These are phyloP conservation scores for Colletotrichum chrysophilum DNA, from an alignment of 2,329 filamentous ascomycete species.

Conservation along the genomic window DNA sequence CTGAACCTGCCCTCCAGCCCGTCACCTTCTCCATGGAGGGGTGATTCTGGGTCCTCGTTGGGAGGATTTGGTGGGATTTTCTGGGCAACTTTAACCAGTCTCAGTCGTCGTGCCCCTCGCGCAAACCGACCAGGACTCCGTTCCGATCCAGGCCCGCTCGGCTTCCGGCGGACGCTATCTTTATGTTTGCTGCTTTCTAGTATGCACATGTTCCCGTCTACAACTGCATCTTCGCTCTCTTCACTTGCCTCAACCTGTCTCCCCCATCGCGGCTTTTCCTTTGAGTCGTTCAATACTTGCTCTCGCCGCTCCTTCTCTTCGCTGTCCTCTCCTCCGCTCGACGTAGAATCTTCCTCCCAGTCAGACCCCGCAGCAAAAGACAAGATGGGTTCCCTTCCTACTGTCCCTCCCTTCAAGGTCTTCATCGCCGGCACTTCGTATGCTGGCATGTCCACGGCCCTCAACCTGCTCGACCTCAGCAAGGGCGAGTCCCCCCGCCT, in stretches of 20 bases:
- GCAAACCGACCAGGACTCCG: neutral
- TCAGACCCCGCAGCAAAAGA: neutral
- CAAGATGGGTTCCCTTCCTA: slow-evolving; percentile 23
- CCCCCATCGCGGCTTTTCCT: neutral
- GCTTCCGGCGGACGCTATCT: slow-evolving; percentile 13
- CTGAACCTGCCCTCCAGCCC: slow-evolving; percentile 1
- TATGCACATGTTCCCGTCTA: neutral
- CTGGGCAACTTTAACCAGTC: slow-evolving; percentile 7
- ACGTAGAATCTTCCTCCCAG: neutral
- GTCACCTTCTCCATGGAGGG: neutral
- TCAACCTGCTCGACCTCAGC: slow-evolving; percentile 72
- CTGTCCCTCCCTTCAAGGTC: slow-evolving; percentile 54
- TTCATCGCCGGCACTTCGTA: slow-evolving; percentile 76
- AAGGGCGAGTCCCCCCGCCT: slow-evolving; percentile 59
- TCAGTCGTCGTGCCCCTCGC: neutral
- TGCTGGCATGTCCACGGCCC: slow-evolving; percentile 68
- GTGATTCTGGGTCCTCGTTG: slow-evolving; percentile 3
- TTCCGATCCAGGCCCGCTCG: slow-evolving; percentile 18
- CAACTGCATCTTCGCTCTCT: slow-evolving; percentile 5
- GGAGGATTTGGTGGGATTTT: neutral
- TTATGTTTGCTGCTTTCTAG: slow-evolving; percentile 6
- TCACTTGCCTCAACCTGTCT: slow-evolving; percentile 2
- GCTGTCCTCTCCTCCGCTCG: neutral
- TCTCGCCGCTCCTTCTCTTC: neutral
- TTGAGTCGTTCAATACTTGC: neutral